Evolutionary conservation across 2,329 filamentous ascomycete species (phyloP), one percentile per base, ranked within the genome.

Genomic region (Cladosporium velox): DNA sequence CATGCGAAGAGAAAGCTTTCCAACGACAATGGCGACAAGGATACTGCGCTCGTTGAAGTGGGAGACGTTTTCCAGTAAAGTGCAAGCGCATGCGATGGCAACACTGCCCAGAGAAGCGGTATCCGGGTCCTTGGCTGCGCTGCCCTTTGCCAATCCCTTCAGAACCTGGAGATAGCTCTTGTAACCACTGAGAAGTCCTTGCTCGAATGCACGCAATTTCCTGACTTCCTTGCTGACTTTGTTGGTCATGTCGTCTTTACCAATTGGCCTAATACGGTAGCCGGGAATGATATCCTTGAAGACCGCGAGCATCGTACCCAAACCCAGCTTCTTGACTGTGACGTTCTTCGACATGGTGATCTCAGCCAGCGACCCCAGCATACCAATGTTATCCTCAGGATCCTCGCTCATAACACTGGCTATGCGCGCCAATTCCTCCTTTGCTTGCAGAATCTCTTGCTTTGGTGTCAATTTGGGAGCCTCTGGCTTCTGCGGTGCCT

Each of bases 41-140:
- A 99, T 94, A 59, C 85, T 86, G 49, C 95, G 90, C 79, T 96
- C 97, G 82, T 99, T 99, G 87, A 99, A 99, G 81, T 99, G 96
- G 3, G 95, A 92, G 0, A 97, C 93, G 1, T 90, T 85, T 24
- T 87, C 87, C 49, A 98, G 80, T 18, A 99, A 84, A 34, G 86
- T 90, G 78, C 93, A 97, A 1, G 91, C 90, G 76, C 95, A 99
- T 52, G 88, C 90, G 66, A 97, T 89, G 3, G 95, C 94, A 30
- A 97, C 85, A 62, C 85, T 90, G 7, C 88, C 86, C 28, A 97
- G 69, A 65, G 70, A 68, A 6, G 71, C 71, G 34, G 71, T 70
- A 14, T 70, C 74, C 51, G 77, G 66, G 72, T 78, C 68, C 70
- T 77, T 78, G 68, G 75, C 72, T 64, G 85, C 84, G 57, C 77